phyloP scores from a whole-genome alignment of 2,329 filamentous ascomycete genomes.

The Colletotrichum tamarilloi region DNA sequence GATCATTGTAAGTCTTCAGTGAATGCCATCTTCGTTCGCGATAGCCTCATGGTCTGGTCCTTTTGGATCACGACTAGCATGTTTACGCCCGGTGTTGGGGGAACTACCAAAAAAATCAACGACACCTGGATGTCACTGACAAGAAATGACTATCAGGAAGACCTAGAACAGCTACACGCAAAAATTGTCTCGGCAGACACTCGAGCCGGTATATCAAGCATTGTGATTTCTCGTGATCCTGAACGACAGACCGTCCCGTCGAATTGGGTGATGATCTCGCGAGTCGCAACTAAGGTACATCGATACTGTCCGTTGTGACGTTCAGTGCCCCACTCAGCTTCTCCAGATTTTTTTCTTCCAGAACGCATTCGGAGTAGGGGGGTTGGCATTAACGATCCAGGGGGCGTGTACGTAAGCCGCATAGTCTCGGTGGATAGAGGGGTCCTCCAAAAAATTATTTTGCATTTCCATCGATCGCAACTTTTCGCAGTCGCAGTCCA shows the following conservation, averaged over 20 bases:
- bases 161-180: background rate
- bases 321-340: background rate
- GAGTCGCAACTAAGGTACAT: background rate
- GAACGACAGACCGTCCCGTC: background rate
- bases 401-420: constrained; percentile 31
- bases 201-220: background rate
- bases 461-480: constrained; percentile 27
- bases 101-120: too few relatives aligned
- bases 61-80: background rate
- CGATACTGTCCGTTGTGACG: too few relatives aligned
- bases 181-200: background rate
- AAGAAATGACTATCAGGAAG: background rate
- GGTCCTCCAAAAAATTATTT: constrained; percentile 38
- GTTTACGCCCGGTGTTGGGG: background rate
- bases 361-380: background rate
- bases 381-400: background rate
- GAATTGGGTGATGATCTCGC: background rate
- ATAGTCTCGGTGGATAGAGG: constrained; percentile 35
- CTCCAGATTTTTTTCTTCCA: constrained; percentile 1
- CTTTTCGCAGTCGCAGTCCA: constrained; percentile 26
- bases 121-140: background rate
- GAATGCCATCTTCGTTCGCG: background rate
- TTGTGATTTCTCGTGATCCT: background rate
- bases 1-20: too few relatives aligned
- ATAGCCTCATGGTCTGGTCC: background rate